Conservation (phyloP, 2,329 filamentous ascomycete genomes). For the Botrytis galanthina region DNA sequence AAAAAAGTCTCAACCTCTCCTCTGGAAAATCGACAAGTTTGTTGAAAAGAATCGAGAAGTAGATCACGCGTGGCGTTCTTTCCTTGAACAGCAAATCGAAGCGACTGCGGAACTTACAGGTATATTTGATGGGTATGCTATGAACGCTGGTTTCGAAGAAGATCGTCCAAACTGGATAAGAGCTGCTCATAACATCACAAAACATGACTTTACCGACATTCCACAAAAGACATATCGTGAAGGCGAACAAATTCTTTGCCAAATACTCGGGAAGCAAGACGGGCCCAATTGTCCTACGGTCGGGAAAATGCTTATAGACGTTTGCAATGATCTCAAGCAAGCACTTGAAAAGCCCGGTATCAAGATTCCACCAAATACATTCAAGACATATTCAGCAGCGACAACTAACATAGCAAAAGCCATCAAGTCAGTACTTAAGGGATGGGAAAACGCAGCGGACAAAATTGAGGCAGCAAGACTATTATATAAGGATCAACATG, state of each 20-base stretch:
- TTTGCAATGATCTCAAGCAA: background rate
- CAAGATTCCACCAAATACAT: background rate
- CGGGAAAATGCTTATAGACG: background rate
- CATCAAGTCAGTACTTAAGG: background rate
- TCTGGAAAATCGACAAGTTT: background rate
- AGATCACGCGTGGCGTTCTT: conserved; percentile 10
- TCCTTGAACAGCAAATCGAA: background rate
- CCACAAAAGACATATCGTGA: background rate
- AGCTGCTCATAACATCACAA: background rate
- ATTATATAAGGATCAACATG: background rate
- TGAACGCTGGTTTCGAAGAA: background rate
- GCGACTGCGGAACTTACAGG: background rate
- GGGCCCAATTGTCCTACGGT: background rate
- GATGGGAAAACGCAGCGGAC: background rate
- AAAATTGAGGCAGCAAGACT: background rate
- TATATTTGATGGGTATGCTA: background rate
- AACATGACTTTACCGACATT: background rate
- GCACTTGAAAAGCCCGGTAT: background rate
- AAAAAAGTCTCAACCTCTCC: background rate
- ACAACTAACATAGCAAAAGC: background rate
- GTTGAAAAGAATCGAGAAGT: background rate
- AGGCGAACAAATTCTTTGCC: conserved; percentile 1
- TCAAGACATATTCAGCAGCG: background rate
- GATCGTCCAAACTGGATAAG: background rate
- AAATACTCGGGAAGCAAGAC: background rate